Conservation (phyloP, 768 basidiomycete species). For the Saitozyma sp. region DNA sequence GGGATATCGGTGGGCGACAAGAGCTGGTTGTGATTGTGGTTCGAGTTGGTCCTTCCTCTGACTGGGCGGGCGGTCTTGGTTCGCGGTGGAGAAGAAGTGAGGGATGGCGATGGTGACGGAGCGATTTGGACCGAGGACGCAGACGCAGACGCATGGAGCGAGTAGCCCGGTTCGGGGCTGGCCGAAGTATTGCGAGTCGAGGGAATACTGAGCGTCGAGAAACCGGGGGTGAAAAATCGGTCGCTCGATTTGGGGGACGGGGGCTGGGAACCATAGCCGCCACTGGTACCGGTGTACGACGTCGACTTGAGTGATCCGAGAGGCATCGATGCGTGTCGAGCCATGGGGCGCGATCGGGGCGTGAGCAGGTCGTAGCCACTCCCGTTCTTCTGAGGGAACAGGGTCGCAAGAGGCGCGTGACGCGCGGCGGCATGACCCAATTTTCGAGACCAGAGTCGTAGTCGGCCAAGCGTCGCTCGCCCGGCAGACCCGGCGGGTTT, state of each 20-base stretch:
- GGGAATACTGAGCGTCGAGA: neutral
- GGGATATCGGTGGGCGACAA: neutral
- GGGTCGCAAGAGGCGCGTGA: too few species aligned
- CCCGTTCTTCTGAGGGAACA: too few species aligned
- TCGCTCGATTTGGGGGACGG: constrained; percentile 14
- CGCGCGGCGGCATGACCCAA: constrained; percentile 13
- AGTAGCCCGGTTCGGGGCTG: neutral
- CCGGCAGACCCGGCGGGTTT: too few species aligned
- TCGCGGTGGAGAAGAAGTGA: constrained; percentile 1
- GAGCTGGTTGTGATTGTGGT: too few species aligned
- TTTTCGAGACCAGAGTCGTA: constrained; percentile 14
- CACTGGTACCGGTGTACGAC: constrained; percentile 8
- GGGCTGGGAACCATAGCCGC: constrained; percentile 14
- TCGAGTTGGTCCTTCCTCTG: too few species aligned
- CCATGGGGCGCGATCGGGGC: too few species aligned
- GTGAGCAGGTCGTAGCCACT: too few species aligned
- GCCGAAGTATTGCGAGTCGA: neutral
- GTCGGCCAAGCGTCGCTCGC: neutral
- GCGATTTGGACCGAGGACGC: constrained; percentile 7
- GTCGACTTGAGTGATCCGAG: constrained; percentile 4
- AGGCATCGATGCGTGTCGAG: neutral
- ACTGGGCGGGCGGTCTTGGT: constrained; percentile 1
- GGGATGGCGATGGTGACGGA: neutral
- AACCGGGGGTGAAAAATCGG: constrained; percentile 26
- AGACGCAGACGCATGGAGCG: neutral